Evolutionary conservation across 1,284 basidiomycete species (phyloP).

Genomic region (Polyporus tsugae): DNA sequence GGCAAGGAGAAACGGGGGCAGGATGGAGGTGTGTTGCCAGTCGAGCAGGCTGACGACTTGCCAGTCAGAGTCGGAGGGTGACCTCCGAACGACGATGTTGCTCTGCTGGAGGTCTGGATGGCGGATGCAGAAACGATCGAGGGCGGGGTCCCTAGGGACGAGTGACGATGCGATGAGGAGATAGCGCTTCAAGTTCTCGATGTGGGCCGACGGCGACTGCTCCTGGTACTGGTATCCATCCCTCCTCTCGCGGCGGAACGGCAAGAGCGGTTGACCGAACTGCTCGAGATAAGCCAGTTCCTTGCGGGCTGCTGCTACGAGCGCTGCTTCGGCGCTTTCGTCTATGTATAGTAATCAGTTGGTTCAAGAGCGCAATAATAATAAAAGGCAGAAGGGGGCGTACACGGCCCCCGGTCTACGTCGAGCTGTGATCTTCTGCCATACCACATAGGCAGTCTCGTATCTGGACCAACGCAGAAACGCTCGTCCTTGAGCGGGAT

Average conservation of each 20-base stretch:
- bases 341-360: constrained; percentile 53
- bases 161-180: constrained; percentile 49
- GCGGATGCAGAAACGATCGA: constrained; percentile 43
- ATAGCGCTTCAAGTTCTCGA: constrained; percentile 46
- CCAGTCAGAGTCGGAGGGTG: constrained; percentile 39
- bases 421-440: constrained; percentile 57
- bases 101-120: constrained; percentile 50
- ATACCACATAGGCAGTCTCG: constrained; percentile 53
- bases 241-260: constrained; percentile 49
- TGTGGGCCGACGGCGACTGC: constrained; percentile 56
- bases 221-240: constrained; percentile 54
- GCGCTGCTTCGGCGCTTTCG: constrained; percentile 52
- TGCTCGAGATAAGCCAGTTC: constrained; percentile 57
- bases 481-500: constrained; percentile 48
- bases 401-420: constrained; percentile 59
- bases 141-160: constrained; percentile 43
- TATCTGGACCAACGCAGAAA: constrained; percentile 61
- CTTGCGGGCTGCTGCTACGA: constrained; percentile 54
- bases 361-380: constrained; percentile 40
- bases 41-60: constrained; percentile 46
- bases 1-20: too few relatives aligned
- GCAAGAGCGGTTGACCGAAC: constrained; percentile 56
- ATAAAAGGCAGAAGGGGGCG: constrained; percentile 41
- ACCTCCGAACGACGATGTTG: constrained; percentile 48
- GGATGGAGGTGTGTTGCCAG: constrained; percentile 11